Base-by-base conservation (phyloP, 345 rosid species). In the Gossypium ekmanianum region DNA sequence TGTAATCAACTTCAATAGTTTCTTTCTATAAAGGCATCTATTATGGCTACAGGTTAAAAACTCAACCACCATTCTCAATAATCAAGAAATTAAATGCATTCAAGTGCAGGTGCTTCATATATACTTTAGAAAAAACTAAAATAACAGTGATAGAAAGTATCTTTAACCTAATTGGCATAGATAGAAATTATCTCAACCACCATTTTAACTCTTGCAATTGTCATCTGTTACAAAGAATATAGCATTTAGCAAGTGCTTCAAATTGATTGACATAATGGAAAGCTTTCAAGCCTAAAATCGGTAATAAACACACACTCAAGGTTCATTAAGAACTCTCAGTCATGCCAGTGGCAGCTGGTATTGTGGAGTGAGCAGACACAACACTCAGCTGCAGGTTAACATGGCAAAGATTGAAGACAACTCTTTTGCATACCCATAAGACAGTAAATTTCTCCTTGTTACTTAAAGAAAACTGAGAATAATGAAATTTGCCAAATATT, bases 61-160 rank as follows among this genome's bases (percentile, higher is more conserved):
- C 48, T 61, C 69, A 51, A 45, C 26, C 7, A 47, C 22, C 41
- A 57, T 57, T 67, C 70, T 63, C 80, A 50, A 29, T 55, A 44
- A 26, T 43, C 73, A 69, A 51, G 7, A 63, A 27, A 27, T 18
- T 79, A 27, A 27, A 70, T 4, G 44, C 44, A 51, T 70, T 52
- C 73, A 10, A 14, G 8, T 12, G 56, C 1, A 48, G 18, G 18
- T 12, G 18, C 39, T 68, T 68, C 41, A 67, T 22, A 12, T 48
- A 24, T 48, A 48, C 8, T 9, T 57, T 14, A 48, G 41, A 68
- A 20, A 34, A 3, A 44, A 12, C n/a, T 44, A 18, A 39, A 45
- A 22, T 14, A 68, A 24, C 34, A 14, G n/a, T n/a, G 14, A 24
- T 48, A 10, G 17, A 47, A 68, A 68, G 9, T 48, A 48, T 68